Evolutionary conservation across 2,329 filamentous ascomycete genomes (phyloP), one percentile per base, ranked within the genome.

Genomic region (Thelonectria rubi): DNA sequence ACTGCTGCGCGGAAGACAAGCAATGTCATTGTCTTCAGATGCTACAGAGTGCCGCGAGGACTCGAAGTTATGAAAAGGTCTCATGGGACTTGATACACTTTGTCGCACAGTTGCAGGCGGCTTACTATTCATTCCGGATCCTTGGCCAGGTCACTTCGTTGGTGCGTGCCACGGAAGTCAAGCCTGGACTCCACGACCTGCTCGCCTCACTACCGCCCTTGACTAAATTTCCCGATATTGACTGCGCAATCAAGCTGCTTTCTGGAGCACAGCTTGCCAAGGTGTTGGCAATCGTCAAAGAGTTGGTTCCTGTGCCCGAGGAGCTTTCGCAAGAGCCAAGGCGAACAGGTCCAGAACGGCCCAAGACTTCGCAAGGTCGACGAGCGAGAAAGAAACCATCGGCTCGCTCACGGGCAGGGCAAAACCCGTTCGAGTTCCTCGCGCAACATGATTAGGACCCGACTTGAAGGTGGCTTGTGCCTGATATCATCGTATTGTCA

Each of bases 51-150:
- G 55, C 45, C 15, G 46, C 52, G 6, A 32, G 12, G 20, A 47
- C 56, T 15, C 18, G 51, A 11, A 30, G 42, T 6, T 51, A 49
- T 2, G 55, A 50, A 8, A 55, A 60, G 46, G 24, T 69, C 49
- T 73, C 66, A 1, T 91, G 89, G 90, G 78, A 83, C 10, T 77
- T 83, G 17, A 75, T 90, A 45, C 89, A 92, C 68, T 79, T 90
- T 49, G 73, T 81, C 9, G 87, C 88, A 0, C 86, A 89, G 64
- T 74, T 87, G 0, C 85, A 89, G 55, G 85, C 85, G 5, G 79
- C 82, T 1, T 74, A 86, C 6, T 91, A 91, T 69, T 90, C 88
- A 0, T 70, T 91, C 1, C 81, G 87, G n/a, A 70, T 79, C 21
- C 58, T 87, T 4, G 64, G 84, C 2, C 76, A 77, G 21, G 69